phyloP scores from a whole-genome alignment of 164 flowering plant species.

The Protea cynaroides region DNA sequence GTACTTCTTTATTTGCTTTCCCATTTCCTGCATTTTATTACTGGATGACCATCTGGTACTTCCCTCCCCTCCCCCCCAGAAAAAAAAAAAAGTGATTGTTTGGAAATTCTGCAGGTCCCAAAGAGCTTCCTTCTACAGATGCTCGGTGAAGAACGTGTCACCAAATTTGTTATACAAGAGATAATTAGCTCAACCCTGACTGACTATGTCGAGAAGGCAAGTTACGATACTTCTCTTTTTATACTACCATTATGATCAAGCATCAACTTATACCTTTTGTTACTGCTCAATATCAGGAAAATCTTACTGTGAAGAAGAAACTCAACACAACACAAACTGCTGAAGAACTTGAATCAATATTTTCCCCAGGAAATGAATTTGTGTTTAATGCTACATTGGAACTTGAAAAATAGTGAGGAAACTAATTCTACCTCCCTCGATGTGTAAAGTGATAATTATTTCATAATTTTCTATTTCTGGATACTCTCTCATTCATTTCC shows the following conservation, averaged over 20 bases:
- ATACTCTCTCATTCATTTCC: too few species aligned
- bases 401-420: slow-evolving; percentile 39
- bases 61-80: too few species aligned
- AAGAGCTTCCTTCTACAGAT: slow-evolving; percentile 52
- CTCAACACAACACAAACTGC: slow-evolving; percentile 58
- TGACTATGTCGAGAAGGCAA: slow-evolving; percentile 63
- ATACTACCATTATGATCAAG: background rate
- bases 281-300: slow-evolving; percentile 38
- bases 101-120: slow-evolving; percentile 46
- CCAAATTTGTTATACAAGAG: slow-evolving; percentile 71
- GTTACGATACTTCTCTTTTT: slow-evolving; percentile 5
- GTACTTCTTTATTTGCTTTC: background rate
- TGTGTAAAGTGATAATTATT: background rate
- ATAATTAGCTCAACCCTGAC: slow-evolving; percentile 53
- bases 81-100: background rate
- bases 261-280: background rate
- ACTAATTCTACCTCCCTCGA: slow-evolving; percentile 15
- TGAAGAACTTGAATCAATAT: slow-evolving; percentile 53
- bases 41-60: too few species aligned
- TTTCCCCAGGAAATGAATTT: slow-evolving; percentile 57
- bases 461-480: too few species aligned
- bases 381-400: slow-evolving; percentile 64
- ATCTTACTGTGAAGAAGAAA: slow-evolving; percentile 54
- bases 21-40: too few species aligned
- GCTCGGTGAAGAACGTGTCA: slow-evolving; percentile 65